Evolutionary conservation across 2,329 filamentous ascomycete species (phyloP).

Genomic region (Cladosporium sp.): DNA sequence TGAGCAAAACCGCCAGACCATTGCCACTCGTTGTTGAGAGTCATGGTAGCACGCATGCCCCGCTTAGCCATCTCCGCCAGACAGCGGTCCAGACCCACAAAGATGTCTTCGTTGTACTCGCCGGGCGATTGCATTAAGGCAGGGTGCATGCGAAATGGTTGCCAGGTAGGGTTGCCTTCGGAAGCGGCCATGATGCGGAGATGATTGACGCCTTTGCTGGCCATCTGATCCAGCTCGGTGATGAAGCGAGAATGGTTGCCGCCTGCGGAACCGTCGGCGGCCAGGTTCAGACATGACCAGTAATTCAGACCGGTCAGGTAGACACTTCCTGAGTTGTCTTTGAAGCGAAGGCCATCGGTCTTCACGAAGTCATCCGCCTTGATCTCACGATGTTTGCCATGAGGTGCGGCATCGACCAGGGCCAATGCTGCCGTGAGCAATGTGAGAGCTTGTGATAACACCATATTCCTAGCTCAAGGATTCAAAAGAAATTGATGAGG

Average conservation of each 20-base stretch:
- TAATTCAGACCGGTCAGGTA: constrained; percentile 44
- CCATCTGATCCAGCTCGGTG: constrained; percentile 44
- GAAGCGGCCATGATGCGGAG: constrained; percentile 44
- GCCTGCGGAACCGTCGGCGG: constrained; percentile 37
- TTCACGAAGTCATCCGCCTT: constrained; percentile 39
- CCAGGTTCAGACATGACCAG: constrained; percentile 45
- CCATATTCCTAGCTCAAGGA: background rate
- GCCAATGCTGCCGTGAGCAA: background rate
- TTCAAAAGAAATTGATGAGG: background rate
- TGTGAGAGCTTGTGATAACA: background rate
- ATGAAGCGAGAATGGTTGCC: constrained; percentile 41
- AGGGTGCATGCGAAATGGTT: constrained; percentile 44
- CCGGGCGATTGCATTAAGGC: constrained; percentile 39
- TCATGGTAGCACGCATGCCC: constrained; percentile 45
- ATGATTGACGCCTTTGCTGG: constrained; percentile 42
- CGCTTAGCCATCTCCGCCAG: constrained; percentile 42
- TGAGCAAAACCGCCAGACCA: constrained; percentile 43
- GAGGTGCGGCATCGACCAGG: constrained; percentile 1
- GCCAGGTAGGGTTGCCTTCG: constrained; percentile 40
- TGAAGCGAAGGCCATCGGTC: constrained; percentile 36
- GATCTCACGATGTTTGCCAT: constrained; percentile 10
- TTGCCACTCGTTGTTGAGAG: constrained; percentile 42
- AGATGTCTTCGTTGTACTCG: constrained; percentile 42
- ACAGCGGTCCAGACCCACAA: constrained; percentile 41
- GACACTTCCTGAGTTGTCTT: constrained; percentile 34